Conservation (phyloP, 2,329 filamentous ascomycete genomes). For the Lasiodiplodia gonubiensis region DNA sequence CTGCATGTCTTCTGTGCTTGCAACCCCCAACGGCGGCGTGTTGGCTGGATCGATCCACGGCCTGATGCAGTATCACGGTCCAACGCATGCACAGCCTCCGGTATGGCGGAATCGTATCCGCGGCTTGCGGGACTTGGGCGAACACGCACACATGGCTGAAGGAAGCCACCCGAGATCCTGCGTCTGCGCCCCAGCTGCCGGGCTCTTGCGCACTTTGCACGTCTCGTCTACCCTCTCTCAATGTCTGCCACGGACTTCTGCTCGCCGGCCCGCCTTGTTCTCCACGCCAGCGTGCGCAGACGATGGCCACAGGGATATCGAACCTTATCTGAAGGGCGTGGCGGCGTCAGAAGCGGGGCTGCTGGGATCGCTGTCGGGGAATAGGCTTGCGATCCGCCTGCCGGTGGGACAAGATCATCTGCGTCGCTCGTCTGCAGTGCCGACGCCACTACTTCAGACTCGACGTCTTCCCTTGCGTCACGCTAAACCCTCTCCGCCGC, state of each 20-base stretch:
- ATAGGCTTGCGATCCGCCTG: constrained; percentile 25
- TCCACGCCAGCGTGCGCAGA: not conserved
- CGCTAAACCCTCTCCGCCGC: constrained; percentile 13
- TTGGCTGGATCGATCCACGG: constrained; percentile 6
- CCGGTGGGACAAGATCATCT: constrained; percentile 21
- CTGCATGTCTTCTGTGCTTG: constrained; percentile 24
- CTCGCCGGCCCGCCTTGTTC: not conserved
- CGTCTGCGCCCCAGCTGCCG: constrained; percentile 10
- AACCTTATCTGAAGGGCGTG: constrained; percentile 21
- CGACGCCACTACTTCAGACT: constrained; percentile 24
- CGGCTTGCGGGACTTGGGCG: constrained; percentile 1
- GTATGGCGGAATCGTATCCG: constrained; percentile 2
- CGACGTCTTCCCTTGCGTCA: constrained; percentile 14
- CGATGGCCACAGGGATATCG: not conserved
- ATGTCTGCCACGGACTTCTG: not conserved
- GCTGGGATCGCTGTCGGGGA: constrained; percentile 17
- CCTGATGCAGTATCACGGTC: constrained; percentile 23
- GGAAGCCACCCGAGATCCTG: constrained; percentile 24
- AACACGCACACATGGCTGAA: constrained; percentile 17
- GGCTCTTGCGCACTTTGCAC: not conserved
- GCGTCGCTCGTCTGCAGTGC: constrained; percentile 15
- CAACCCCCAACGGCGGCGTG: constrained; percentile 6
- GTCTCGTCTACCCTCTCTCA: not conserved
- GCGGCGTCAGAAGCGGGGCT: constrained; percentile 17
- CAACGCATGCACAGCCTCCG: constrained; percentile 10